A percentile compares a stretch with the other conserved stretches of the same genome.
Conservation (phyloP, 371 early-diverging fungal species). For the Mortierella sp. region DNA sequence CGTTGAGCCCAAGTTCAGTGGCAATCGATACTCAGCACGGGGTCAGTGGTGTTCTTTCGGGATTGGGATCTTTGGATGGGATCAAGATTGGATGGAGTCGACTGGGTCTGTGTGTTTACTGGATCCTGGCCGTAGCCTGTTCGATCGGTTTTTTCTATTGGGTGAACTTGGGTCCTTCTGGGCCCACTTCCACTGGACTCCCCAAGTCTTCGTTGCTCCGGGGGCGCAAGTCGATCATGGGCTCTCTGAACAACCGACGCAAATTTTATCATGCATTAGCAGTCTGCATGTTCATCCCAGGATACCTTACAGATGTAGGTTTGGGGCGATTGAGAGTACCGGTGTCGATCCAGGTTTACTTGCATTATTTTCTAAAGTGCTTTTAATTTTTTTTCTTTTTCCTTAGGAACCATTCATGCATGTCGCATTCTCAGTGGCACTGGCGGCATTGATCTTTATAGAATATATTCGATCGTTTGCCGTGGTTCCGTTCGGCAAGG, state of each 20-base stretch:
- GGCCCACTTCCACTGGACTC: constrained; percentile 27
- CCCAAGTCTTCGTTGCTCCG: constrained; percentile 12
- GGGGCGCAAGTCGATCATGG: constrained; percentile 55
- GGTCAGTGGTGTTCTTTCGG: neutral
- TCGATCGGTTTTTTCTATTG: constrained; percentile 69
- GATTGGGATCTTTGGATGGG: constrained; percentile 3
- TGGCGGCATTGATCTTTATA: constrained; percentile 73
- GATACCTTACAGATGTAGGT: constrained; percentile 77
- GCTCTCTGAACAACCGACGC: constrained; percentile 73
- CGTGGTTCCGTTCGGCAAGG: constrained; percentile 75
- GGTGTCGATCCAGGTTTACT: neutral
- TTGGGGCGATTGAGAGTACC: no score
- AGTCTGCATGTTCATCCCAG: constrained; percentile 88
- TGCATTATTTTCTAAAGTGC: neutral
- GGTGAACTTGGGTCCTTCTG: constrained; percentile 52
- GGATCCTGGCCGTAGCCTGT: constrained; percentile 62
- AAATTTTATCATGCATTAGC: constrained; percentile 91
- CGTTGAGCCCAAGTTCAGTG: neutral
- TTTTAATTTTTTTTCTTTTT: constrained; percentile 3
- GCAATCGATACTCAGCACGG: neutral
- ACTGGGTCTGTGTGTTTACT: constrained; percentile 65
- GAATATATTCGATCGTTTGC: constrained; percentile 86
- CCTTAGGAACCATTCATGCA: constrained; percentile 76
- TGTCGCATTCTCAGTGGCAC: constrained; percentile 84
- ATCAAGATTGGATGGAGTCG: constrained; percentile 50